These are phyloP conservation scores for Xylariales sp. DNA, from an alignment of 2,329 filamentous ascomycete genomes.

Conservation along the genomic window DNA sequence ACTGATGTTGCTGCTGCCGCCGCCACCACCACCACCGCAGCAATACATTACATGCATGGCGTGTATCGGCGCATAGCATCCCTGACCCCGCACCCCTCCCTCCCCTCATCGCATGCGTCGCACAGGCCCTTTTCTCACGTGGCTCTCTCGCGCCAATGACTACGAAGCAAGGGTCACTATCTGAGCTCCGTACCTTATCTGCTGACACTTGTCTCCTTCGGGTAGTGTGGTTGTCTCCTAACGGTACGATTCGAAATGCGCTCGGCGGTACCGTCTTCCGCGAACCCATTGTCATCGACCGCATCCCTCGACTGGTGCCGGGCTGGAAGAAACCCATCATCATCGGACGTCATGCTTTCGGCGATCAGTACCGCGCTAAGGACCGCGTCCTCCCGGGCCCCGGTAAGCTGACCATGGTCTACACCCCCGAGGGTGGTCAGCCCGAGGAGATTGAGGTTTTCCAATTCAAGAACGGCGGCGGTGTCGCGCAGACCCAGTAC, in stretches of 20 bases:
- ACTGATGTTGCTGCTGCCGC: neutral
- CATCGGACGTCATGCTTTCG: conserved; percentile 97
- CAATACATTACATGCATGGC: conserved; percentile 37
- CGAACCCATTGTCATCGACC: conserved; percentile 96
- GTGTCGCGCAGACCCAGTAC: conserved; percentile 95
- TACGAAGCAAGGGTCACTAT: conserved; percentile 13
- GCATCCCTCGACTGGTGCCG: conserved; percentile 91
- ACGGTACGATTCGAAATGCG: conserved; percentile 83
- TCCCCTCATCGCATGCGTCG: conserved; percentile 25
- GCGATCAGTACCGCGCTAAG: conserved; percentile 98
- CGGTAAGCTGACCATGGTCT: conserved; percentile 94
- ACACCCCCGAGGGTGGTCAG: conserved; percentile 84
- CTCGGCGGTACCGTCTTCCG: conserved; percentile 97
- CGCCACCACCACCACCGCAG: conserved; percentile 9
- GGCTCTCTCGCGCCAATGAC: neutral
- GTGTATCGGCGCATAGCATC: conserved; percentile 30
- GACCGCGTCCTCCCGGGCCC: conserved; percentile 85
- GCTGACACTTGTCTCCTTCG: conserved; percentile 34
- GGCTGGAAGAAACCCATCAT: conserved; percentile 99
- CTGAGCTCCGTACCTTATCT: neutral
- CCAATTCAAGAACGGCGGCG: conserved; percentile 86
- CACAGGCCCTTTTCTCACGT: conserved; percentile 6
- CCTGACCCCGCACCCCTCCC: conserved; percentile 30
- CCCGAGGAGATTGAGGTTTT: conserved; percentile 90
- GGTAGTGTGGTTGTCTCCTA: conserved; percentile 96